These are phyloP conservation scores for Zygosaccharomyces lentus DNA, from an alignment of 805 yeast genomes.

Conservation along the genomic window DNA sequence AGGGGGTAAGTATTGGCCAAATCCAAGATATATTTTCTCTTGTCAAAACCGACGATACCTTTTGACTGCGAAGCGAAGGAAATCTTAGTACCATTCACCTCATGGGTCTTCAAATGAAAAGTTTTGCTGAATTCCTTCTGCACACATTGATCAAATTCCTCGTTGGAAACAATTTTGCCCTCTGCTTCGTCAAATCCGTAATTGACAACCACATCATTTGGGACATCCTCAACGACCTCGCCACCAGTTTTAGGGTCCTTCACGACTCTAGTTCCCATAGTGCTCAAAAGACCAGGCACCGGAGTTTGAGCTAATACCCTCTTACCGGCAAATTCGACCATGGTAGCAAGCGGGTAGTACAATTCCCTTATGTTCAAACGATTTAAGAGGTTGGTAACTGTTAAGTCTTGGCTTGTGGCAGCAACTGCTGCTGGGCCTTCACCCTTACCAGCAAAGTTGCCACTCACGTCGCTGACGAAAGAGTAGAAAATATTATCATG, in stretches of 20 bases:
- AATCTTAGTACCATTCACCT: conserved; percentile 45
- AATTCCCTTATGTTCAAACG: conserved; percentile 59
- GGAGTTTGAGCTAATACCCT: conserved; percentile 91
- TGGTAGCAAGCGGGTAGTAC: conserved; percentile 71
- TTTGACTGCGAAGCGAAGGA: conserved; percentile 74
- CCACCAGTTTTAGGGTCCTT: conserved; percentile 42
- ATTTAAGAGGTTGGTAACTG: conserved; percentile 65
- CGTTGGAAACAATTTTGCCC: conserved; percentile 45
- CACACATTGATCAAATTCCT: conserved; percentile 52
- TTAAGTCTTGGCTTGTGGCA: conserved; percentile 72
- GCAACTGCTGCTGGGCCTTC: conserved; percentile 85
- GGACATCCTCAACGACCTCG: conserved; percentile 37
- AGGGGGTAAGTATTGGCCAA: conserved; percentile 79
- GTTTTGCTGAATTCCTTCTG: conserved; percentile 57
- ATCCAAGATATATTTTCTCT: conserved; percentile 79
- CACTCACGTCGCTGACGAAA: conserved; percentile 56
- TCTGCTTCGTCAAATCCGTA: conserved; percentile 73
- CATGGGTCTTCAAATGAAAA: conserved; percentile 73
- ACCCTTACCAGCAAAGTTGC: conserved; percentile 61
- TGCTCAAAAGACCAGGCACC: conserved; percentile 69
- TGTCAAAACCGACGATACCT: conserved; percentile 82
- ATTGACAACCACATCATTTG: conserved; percentile 46
- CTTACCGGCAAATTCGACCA: conserved; percentile 86
- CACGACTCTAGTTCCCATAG: conserved; percentile 38
- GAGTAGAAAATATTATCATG: conserved; percentile 86